These are phyloP conservation scores for Onygenales sp. DNA, from an alignment of 2,329 filamentous ascomycete genomes.

Conservation along the genomic window DNA sequence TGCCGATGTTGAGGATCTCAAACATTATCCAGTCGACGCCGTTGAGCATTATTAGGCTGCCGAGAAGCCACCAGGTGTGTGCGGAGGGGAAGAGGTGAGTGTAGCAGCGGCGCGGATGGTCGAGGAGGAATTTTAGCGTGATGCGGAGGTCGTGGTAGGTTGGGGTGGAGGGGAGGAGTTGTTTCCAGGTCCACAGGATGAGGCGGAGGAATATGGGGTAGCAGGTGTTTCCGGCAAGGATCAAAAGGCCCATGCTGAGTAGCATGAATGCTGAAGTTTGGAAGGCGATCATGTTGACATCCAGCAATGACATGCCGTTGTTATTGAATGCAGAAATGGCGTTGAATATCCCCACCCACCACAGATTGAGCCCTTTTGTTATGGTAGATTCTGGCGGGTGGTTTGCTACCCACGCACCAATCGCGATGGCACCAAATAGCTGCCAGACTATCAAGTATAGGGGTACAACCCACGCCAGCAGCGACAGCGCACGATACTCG, in stretches of 20 bases:
- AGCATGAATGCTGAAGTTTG: constrained; percentile 32
- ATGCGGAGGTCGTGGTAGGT: constrained; percentile 15
- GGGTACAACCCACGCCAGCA: constrained; percentile 29
- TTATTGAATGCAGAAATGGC: constrained; percentile 48
- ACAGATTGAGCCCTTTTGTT: constrained; percentile 41
- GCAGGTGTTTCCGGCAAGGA: constrained; percentile 57
- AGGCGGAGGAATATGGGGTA: constrained; percentile 56
- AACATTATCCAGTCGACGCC: constrained; percentile 47
- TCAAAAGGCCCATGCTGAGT: constrained; percentile 45
- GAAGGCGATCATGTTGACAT: constrained; percentile 43
- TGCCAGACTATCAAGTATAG: constrained; percentile 40
- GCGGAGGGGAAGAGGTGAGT: constrained; percentile 50
- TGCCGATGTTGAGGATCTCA: constrained; percentile 41
- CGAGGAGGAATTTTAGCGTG: constrained; percentile 46
- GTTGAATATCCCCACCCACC: constrained; percentile 40
- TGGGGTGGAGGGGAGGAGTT: constrained; percentile 19
- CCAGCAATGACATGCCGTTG: constrained; percentile 45
- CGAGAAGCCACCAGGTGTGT: constrained; percentile 49
- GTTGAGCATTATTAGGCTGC: constrained; percentile 43
- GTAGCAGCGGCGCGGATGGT: constrained; percentile 53
- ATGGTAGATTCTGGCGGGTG: constrained; percentile 32
- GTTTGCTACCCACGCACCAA: constrained; percentile 38
- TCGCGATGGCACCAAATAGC: constrained; percentile 35
- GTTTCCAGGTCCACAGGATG: constrained; percentile 43
- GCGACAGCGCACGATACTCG: constrained; percentile 32